Conservation (phyloP, 192 early-diverging fungal species). For the Hyaloraphidium curvatum region DNA sequence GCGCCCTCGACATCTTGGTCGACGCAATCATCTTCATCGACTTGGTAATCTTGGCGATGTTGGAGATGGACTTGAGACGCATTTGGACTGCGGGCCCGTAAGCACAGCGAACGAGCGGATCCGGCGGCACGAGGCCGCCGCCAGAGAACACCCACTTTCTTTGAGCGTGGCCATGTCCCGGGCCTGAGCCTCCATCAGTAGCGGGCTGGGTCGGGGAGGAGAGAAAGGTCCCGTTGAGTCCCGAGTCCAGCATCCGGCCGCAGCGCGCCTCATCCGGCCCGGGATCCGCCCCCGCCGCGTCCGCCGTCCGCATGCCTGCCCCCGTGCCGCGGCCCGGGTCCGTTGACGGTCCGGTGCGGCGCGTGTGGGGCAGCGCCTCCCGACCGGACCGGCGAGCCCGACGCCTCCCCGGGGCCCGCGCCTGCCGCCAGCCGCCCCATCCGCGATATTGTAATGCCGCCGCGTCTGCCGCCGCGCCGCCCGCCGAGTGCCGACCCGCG, state of each 20-base stretch:
- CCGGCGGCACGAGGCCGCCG: background rate
- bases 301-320: background rate
- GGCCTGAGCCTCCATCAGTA: slow-evolving; percentile 30
- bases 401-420: no score
- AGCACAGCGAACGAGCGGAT: slow-evolving; percentile 5
- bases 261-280: background rate
- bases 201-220: background rate
- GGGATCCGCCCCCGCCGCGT: background rate
- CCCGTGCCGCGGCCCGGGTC: no score
- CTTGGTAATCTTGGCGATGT: slow-evolving; percentile 99
- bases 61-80: slow-evolving; percentile 87
- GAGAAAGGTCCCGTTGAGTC: background rate
- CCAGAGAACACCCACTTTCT: slow-evolving; percentile 44
- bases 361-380: no score
- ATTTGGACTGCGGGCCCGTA: slow-evolving; percentile 46
- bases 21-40: slow-evolving; percentile 99
- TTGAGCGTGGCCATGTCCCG: slow-evolving; percentile 89
- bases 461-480: no score
- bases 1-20: slow-evolving; percentile 78
- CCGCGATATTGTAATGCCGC: no score
- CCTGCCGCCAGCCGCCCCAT: no score
- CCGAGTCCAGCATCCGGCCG: background rate
- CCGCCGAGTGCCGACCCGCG: no score
- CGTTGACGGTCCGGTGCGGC: no score
- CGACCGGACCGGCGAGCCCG: no score